phyloP scores from a whole-genome alignment of 352 stramenopile genomes.

The Phytophthora brassicae region DNA sequence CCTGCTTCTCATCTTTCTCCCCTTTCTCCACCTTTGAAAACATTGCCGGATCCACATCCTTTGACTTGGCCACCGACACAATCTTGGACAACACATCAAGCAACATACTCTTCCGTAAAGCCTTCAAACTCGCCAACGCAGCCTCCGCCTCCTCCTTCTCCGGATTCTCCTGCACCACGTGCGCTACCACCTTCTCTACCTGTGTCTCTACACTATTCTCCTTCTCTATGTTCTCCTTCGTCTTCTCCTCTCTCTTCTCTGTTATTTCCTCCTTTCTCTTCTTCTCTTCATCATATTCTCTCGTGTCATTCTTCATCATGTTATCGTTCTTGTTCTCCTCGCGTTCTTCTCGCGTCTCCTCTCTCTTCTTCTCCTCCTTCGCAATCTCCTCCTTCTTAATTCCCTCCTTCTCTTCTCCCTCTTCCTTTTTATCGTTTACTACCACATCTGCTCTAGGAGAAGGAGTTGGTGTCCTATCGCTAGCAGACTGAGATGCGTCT shows the following conservation, averaged over 20 bases:
- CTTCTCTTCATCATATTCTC: too few species aligned
- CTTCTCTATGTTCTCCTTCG: neutral
- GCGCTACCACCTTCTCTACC: slow-evolving; percentile 4
- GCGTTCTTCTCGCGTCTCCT: neutral
- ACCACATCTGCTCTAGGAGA: slow-evolving; percentile 20
- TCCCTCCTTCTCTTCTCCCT: neutral
- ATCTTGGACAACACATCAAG: slow-evolving; percentile 84
- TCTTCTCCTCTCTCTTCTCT: slow-evolving; percentile 5
- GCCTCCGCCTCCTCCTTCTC: slow-evolving; percentile 38
- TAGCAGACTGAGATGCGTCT: slow-evolving; percentile 23
- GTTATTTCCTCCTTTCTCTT: slow-evolving; percentile 8
- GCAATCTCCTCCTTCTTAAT: slow-evolving; percentile 10
- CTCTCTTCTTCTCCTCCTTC: slow-evolving; percentile 6
- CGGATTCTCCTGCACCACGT: slow-evolving; percentile 8
- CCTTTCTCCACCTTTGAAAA: too few species aligned
- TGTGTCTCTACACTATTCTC: neutral
- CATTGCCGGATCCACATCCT: slow-evolving; percentile 63
- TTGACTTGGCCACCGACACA: slow-evolving; percentile 73
- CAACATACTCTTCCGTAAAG: slow-evolving; percentile 67
- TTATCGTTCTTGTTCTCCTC: slow-evolving; percentile 2
- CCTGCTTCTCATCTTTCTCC: slow-evolving; percentile 19
- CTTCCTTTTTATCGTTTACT: neutral
- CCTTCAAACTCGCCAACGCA: slow-evolving; percentile 48
- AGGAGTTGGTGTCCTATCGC: slow-evolving; percentile 26
- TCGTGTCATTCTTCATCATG: too few species aligned